A percentile compares a stretch with the other conserved stretches of the same genome.
Conservation (phyloP, 495 filamentous ascomycete species). For the Aspergillus homomorphus region DNA sequence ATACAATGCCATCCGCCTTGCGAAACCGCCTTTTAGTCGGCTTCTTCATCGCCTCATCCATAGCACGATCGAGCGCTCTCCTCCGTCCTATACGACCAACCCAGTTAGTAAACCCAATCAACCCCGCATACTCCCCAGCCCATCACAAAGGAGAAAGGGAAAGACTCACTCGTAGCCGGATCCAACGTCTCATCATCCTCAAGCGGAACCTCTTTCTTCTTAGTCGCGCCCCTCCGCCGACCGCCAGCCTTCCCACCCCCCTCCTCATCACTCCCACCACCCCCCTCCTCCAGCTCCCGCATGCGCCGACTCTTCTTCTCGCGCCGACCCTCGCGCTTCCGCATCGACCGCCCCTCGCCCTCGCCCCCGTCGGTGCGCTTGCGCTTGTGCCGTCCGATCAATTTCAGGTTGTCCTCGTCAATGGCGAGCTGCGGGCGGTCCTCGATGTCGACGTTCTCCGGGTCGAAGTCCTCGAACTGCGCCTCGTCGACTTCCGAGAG, state of each 20-base stretch:
- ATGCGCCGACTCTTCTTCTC: conserved; percentile 71
- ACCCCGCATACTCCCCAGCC: background rate
- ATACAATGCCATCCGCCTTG: conserved; percentile 84
- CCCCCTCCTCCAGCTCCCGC: conserved; percentile 51
- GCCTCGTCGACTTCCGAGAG: conserved; percentile 94
- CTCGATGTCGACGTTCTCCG: conserved; percentile 68
- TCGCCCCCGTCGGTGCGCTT: conserved; percentile 67
- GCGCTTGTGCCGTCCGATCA: conserved; percentile 74
- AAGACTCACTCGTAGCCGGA: conserved; percentile 50
- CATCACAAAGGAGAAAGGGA: background rate
- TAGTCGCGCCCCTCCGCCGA: conserved; percentile 11
- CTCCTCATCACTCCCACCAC: conserved; percentile 54
- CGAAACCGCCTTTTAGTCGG: conserved; percentile 68
- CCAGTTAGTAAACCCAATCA: conserved; percentile 1
- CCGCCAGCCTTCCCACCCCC: conserved; percentile 38
- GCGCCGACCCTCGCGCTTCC: conserved; percentile 70
- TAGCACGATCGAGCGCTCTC: conserved; percentile 75
- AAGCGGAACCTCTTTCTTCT: conserved; percentile 49
- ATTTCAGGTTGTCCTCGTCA: conserved; percentile 79
- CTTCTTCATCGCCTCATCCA: conserved; percentile 84
- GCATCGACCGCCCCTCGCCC: conserved; percentile 55
- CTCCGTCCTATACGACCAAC: conserved; percentile 52
- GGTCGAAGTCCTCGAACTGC: conserved; percentile 90
- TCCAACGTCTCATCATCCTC: conserved; percentile 63
- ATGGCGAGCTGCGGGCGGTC: conserved; percentile 75